Conservation (phyloP, 495 filamentous ascomycete species). For the Alectoria sarmentosa region DNA sequence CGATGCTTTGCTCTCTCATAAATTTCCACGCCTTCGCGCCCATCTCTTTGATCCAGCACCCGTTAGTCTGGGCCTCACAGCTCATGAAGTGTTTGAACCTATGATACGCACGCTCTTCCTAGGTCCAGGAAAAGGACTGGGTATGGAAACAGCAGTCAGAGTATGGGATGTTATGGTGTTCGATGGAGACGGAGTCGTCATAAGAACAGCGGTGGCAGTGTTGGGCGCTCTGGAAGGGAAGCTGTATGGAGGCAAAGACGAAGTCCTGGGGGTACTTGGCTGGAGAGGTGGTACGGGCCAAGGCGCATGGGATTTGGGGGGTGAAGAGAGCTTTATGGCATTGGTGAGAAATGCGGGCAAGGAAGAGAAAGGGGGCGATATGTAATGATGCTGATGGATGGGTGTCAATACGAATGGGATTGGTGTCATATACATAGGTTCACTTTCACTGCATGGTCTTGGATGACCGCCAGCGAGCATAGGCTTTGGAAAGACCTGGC, state of each 20-base stretch:
- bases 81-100: slow-evolving; percentile 47
- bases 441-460: neutral
- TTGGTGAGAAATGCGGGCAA: slow-evolving; percentile 65
- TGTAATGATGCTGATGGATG: neutral
- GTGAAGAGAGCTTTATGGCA: slow-evolving; percentile 63
- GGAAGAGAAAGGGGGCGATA: slow-evolving; percentile 25
- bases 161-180: slow-evolving; percentile 95
- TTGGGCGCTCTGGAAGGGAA: slow-evolving; percentile 55
- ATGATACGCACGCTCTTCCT: slow-evolving; percentile 54
- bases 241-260: slow-evolving; percentile 49
- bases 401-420: slow-evolving; percentile 8
- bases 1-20: slow-evolving; percentile 61
- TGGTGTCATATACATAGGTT: slow-evolving; percentile 2
- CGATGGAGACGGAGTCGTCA: slow-evolving; percentile 76
- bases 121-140: slow-evolving; percentile 38
- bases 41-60: slow-evolving; percentile 51
- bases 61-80: slow-evolving; percentile 33
- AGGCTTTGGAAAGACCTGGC: neutral
- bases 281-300: slow-evolving; percentile 42
- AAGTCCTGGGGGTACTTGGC: slow-evolving; percentile 47
- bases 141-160: slow-evolving; percentile 68
- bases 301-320: slow-evolving; percentile 34
- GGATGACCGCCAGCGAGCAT: neutral
- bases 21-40: slow-evolving; percentile 59
- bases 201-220: slow-evolving; percentile 70